phyloP scores from a whole-genome alignment of 148 eudicot species.

The Fagopyrum esculentum region DNA sequence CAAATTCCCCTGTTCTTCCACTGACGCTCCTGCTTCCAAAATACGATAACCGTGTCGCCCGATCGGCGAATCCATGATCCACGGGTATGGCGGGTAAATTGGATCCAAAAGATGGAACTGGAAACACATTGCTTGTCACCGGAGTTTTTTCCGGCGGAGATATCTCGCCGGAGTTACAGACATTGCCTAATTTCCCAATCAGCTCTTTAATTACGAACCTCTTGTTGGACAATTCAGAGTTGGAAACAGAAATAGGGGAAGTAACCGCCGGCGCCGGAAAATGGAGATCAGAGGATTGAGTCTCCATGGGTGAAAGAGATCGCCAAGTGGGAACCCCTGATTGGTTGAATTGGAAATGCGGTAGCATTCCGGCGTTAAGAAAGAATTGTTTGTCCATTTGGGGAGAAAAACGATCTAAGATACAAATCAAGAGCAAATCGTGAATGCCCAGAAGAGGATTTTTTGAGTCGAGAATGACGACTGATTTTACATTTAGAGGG shows the following conservation, averaged over 20 bases:
- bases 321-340: conserved; percentile 29
- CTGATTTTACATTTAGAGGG: not conserved
- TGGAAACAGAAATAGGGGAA: conserved; percentile 20
- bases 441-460: not conserved
- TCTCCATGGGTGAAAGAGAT: conserved; percentile 14
- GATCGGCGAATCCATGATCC: conserved; percentile 80
- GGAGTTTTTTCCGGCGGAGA: conserved; percentile 5
- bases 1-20: conserved; percentile 37
- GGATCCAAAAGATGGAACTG: conserved; percentile 21
- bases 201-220: conserved; percentile 40
- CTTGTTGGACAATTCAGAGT: conserved; percentile 27
- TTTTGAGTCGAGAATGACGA: not conserved
- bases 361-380: conserved; percentile 21
- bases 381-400: conserved; percentile 56
- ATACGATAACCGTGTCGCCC: conserved; percentile 78
- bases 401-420: not conserved
- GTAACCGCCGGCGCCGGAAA: not conserved
- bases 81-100: conserved; percentile 42
- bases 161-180: conserved; percentile 35
- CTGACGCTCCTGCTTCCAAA: conserved; percentile 77
- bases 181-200: conserved; percentile 43
- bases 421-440: not conserved
- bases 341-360: conserved; percentile 25
- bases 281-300: conserved; percentile 26
- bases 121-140: conserved; percentile 22